phyloP scores from a whole-genome alignment of 2,329 filamentous ascomycete genomes.

The Aureobasidium sp. region DNA sequence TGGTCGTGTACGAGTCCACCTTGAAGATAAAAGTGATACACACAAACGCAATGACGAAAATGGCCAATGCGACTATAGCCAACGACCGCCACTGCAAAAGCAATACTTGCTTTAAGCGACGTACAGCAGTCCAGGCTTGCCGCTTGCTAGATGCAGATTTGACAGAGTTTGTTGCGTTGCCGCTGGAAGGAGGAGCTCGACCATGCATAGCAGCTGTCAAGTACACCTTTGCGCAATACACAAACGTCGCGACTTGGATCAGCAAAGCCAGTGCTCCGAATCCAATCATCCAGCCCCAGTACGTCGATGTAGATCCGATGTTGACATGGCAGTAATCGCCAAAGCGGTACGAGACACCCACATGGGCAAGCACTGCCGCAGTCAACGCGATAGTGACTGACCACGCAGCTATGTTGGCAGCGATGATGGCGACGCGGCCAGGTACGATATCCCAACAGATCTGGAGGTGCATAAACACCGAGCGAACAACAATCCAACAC shows the following conservation, averaged over 20 bases:
- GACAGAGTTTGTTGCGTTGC: slow-evolving; percentile 17
- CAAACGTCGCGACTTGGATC: slow-evolving; percentile 26
- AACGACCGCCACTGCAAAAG: slow-evolving; percentile 78
- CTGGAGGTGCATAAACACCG: slow-evolving; percentile 31
- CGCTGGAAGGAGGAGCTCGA: slow-evolving; percentile 7
- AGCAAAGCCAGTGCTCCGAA: slow-evolving; percentile 26
- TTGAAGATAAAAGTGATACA: slow-evolving; percentile 20
- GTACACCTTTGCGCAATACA: slow-evolving; percentile 30
- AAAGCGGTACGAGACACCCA: slow-evolving; percentile 47
- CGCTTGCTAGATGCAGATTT: slow-evolving; percentile 15
- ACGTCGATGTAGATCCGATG: slow-evolving; percentile 30
- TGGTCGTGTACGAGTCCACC: slow-evolving; percentile 15
- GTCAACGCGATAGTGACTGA: slow-evolving; percentile 24
- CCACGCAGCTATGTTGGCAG: slow-evolving; percentile 24
- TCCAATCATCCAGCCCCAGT: slow-evolving; percentile 31
- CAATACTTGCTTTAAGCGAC: slow-evolving; percentile 67
- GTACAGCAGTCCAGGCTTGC: slow-evolving; percentile 56
- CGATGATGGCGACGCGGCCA: slow-evolving; percentile 23
- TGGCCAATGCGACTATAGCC: slow-evolving; percentile 68
- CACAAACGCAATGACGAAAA: slow-evolving; percentile 30
- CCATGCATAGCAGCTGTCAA: slow-evolving; percentile 16
- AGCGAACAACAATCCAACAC: slow-evolving; percentile 63
- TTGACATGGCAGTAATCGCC: slow-evolving; percentile 89
- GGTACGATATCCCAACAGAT: slow-evolving; percentile 30
- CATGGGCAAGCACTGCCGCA: slow-evolving; percentile 35